Conservation (phyloP, 2,329 filamentous ascomycete species). For the Chaetomium sp. region DNA sequence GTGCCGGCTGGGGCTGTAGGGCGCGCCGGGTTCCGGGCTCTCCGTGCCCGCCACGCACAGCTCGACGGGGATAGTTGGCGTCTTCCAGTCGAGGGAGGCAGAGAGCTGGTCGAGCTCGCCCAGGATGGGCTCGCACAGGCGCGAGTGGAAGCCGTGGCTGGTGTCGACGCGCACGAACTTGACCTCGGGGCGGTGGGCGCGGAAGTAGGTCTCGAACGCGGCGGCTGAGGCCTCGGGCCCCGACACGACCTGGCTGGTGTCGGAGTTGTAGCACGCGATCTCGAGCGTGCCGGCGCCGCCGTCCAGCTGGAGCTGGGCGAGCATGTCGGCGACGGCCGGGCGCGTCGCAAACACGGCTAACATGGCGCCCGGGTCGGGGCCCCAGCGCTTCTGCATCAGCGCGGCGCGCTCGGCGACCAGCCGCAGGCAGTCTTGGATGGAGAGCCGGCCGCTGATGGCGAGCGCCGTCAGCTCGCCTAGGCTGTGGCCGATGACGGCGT, state of each 20-base stretch:
- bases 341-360: conserved; percentile 36
- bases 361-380: conserved; percentile 44
- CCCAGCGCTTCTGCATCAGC: conserved; percentile 39
- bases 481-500: background rate
- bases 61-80: background rate
- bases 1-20: background rate
- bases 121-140: conserved; percentile 8
- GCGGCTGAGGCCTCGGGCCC: background rate
- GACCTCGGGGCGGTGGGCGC: background rate
- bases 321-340: background rate
- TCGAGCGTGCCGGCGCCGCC: background rate
- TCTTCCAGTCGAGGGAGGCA: conserved; percentile 1
- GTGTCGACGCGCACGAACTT: conserved; percentile 11
- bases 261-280: conserved; percentile 52
- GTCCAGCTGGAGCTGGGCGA: background rate
- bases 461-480: conserved; percentile 36
- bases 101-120: background rate
- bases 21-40: background rate
- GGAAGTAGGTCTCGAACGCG: conserved; percentile 1
- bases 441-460: conserved; percentile 41
- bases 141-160: conserved; percentile 23
- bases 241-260: background rate
- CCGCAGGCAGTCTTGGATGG: conserved; percentile 39
- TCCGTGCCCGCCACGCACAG: background rate
- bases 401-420: conserved; percentile 39